phyloP scores from a whole-genome alignment of 2,329 filamentous ascomycete genomes.

The Colletotrichum higginsianum region DNA sequence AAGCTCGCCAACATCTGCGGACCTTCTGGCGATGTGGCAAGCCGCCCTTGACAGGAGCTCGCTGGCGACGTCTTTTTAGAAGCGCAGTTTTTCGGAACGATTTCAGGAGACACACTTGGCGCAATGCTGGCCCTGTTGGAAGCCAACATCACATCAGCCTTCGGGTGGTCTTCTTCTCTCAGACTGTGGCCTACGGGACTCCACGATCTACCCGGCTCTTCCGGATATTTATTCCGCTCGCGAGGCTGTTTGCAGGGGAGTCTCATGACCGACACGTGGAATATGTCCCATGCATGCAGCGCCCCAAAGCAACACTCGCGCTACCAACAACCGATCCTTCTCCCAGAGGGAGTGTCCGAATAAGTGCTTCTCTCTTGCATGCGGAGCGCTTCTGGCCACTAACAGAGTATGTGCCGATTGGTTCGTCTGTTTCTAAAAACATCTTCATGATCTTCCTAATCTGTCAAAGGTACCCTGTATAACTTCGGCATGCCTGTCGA shows the following conservation, averaged over 20 bases:
- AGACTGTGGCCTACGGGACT: background rate
- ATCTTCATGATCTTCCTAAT: background rate
- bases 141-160: background rate
- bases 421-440: too few species aligned
- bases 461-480: background rate
- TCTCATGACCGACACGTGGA: too few species aligned
- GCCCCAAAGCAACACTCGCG: background rate
- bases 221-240: background rate
- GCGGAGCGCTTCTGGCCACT: background rate
- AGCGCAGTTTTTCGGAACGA: background rate
- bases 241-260: background rate
- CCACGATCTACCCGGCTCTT: conserved; percentile 19
- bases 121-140: background rate
- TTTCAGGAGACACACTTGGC: too few species aligned
- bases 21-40: background rate
- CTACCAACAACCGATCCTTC: background rate
- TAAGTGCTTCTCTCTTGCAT: background rate
- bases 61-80: background rate
- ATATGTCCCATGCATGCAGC: background rate
- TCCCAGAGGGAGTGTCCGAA: background rate
- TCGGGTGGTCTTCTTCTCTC: background rate
- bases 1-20: background rate
- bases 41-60: background rate
- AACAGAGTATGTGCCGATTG: background rate
- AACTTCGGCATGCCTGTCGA: background rate